Conservation (phyloP, 2,329 filamentous ascomycete species). For the Helminthosporium solani region DNA sequence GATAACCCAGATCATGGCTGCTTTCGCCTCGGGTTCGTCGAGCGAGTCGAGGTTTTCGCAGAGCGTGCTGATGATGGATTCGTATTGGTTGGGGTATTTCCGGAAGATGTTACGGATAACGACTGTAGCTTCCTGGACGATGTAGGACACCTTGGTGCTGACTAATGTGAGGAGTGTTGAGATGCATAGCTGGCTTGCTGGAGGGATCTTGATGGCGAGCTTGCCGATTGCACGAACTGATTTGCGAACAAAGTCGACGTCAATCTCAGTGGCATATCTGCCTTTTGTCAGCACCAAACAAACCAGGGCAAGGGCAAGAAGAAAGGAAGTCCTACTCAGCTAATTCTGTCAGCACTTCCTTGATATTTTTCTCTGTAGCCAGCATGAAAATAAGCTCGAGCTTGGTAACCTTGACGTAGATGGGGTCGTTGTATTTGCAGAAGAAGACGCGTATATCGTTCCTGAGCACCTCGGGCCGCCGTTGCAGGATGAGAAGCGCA, state of each 20-base stretch:
- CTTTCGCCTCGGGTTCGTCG: conserved; percentile 96
- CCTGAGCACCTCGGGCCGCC: conserved; percentile 85
- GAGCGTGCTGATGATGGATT: conserved; percentile 92
- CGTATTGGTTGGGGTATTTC: conserved; percentile 98
- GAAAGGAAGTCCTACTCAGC: no score
- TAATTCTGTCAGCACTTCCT: conserved; percentile 89
- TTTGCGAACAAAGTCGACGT: conserved; percentile 97
- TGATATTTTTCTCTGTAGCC: conserved; percentile 91
- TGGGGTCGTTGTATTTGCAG: conserved; percentile 99
- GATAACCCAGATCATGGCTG: conserved; percentile 99
- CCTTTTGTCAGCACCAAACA: conserved; percentile 13
- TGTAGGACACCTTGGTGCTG: conserved; percentile 97
- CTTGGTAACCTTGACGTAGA: conserved; percentile 99
- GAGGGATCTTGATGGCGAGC: conserved; percentile 97
- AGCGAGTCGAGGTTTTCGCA: conserved; percentile 96
- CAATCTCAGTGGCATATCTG: conserved; percentile 90
- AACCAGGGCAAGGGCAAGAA: conserved; percentile 20
- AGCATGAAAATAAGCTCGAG: conserved; percentile 99
- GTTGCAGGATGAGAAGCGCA: conserved; percentile 87
- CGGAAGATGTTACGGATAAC: conserved; percentile 99
- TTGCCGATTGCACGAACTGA: conserved; percentile 97
- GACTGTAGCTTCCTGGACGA: conserved; percentile 97
- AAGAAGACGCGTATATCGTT: conserved; percentile 99
- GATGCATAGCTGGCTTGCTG: conserved; percentile 86
- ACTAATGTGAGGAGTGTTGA: conserved; percentile 90